A percentile compares a stretch with the other conserved stretches of the same genome.
Conservation (phyloP, 2,329 filamentous ascomycete species). For the Chrysoporthe deuterocubensis region DNA sequence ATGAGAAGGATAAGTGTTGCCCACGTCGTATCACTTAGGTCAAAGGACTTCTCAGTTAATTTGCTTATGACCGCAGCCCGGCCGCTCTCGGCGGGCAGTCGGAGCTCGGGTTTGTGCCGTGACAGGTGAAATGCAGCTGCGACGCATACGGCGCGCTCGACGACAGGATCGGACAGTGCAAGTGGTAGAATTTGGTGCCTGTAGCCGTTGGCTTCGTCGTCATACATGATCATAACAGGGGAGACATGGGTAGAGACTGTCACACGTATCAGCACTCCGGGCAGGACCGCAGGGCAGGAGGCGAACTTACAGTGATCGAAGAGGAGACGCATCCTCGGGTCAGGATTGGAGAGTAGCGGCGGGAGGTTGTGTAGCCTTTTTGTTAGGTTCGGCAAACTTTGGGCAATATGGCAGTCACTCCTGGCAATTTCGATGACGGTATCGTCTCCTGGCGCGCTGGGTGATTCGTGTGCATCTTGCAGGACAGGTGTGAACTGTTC, state of each 20-base stretch:
- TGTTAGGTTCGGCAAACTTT: background rate
- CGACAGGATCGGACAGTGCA: conserved; percentile 20
- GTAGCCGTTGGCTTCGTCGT: conserved; percentile 27
- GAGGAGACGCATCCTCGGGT: conserved; percentile 20
- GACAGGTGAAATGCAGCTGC: conserved; percentile 28
- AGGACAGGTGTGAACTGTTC: background rate
- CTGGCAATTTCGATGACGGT: conserved; percentile 12
- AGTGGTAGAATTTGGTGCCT: conserved; percentile 26
- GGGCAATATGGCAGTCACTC: background rate
- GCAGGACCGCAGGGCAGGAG: background rate
- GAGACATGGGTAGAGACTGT: conserved; percentile 25
- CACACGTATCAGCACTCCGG: background rate
- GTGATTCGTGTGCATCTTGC: background rate
- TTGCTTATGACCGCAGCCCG: conserved; percentile 24
- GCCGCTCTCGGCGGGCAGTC: conserved; percentile 25
- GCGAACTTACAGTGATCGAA: conserved; percentile 25
- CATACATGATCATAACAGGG: conserved; percentile 27
- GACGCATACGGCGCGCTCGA: conserved; percentile 28
- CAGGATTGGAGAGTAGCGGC: conserved; percentile 16
- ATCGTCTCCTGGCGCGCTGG: background rate
- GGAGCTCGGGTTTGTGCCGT: conserved; percentile 21
- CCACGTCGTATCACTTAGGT: conserved; percentile 26
- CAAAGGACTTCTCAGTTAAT: conserved; percentile 9
- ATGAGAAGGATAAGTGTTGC: conserved; percentile 25
- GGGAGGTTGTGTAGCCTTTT: conserved; percentile 7